phyloP scores from a whole-genome alignment of 805 yeast genomes.

The Starmerella tilneyi region DNA sequence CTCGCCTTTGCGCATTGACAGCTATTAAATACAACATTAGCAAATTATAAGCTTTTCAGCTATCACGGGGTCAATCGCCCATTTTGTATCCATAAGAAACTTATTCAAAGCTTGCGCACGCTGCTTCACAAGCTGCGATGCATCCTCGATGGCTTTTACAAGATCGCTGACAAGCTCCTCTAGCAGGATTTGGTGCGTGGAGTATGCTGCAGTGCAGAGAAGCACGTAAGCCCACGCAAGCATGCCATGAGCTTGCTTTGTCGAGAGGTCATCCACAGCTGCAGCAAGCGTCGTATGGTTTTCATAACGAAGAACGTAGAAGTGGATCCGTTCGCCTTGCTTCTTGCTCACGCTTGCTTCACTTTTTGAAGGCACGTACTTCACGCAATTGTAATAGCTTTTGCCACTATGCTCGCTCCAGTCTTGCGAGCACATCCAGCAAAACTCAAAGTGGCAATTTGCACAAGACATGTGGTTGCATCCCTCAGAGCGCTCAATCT shows the following conservation, averaged over 20 bases:
- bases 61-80: constrained; percentile 9
- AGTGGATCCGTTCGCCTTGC: constrained; percentile 8
- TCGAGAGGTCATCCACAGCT: background rate
- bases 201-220: constrained; percentile 50
- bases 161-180: constrained; percentile 61
- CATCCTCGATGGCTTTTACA: constrained; percentile 54
- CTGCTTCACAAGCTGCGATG: constrained; percentile 39
- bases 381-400: constrained; percentile 53
- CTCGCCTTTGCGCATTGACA: too few relatives aligned
- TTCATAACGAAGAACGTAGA: constrained; percentile 11
- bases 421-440: constrained; percentile 80
- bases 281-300: constrained; percentile 14
- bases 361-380: constrained; percentile 1
- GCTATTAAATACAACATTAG: too few relatives aligned
- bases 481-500: constrained; percentile 90
- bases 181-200: constrained; percentile 47
- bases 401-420: constrained; percentile 63
- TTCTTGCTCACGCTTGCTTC: constrained; percentile 5
- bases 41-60: background rate
- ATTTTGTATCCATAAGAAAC: constrained; percentile 20
- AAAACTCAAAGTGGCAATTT: constrained; percentile 67
- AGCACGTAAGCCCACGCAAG: constrained; percentile 88
- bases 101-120: constrained; percentile 32
- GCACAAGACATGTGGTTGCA: constrained; percentile 93
- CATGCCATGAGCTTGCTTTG: constrained; percentile 55